Conservation (phyloP, 345 rosid species). For the Anastatica hierochuntica region DNA sequence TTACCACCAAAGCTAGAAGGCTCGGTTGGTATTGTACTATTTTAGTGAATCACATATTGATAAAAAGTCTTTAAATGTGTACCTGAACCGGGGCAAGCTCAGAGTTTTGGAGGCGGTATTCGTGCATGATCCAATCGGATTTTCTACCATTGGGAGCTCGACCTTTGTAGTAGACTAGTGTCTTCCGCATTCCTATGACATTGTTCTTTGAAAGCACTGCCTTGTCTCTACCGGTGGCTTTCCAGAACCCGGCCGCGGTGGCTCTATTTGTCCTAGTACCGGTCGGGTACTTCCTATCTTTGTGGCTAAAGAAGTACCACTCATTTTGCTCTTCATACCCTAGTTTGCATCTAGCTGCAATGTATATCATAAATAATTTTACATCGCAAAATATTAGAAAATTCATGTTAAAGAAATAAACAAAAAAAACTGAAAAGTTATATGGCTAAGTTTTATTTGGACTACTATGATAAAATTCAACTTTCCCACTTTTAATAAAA, state of each 20-base stretch:
- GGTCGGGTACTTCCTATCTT: slow-evolving; percentile 92
- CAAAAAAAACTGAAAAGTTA: too few species aligned
- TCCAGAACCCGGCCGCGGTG: slow-evolving; percentile 91
- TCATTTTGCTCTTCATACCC: slow-evolving; percentile 80
- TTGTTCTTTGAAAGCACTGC: slow-evolving; percentile 68
- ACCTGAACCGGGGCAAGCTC: slow-evolving; percentile 72
- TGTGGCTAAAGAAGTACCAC: slow-evolving; percentile 97
- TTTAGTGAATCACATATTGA: background rate
- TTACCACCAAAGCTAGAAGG: too few species aligned
- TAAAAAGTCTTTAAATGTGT: background rate
- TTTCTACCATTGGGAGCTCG: slow-evolving; percentile 92
- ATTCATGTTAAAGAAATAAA: background rate
- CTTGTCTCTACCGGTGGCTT: slow-evolving; percentile 95
- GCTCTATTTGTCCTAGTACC: slow-evolving; percentile 92
- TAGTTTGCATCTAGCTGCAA: slow-evolving; percentile 62
- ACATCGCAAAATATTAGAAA: background rate
- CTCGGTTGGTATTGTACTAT: too few species aligned
- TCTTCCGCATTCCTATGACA: slow-evolving; percentile 88
- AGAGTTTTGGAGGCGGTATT: slow-evolving; percentile 74
- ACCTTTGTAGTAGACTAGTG: slow-evolving; percentile 84
- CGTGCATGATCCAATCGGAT: slow-evolving; percentile 95
- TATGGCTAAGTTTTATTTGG: background rate
- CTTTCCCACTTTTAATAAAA: slow-evolving; percentile 8
- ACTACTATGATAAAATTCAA: background rate
- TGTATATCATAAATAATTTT: background rate